Evolutionary conservation across 768 basidiomycete species (phyloP).

Genomic region (Hygrophorus russula): DNA sequence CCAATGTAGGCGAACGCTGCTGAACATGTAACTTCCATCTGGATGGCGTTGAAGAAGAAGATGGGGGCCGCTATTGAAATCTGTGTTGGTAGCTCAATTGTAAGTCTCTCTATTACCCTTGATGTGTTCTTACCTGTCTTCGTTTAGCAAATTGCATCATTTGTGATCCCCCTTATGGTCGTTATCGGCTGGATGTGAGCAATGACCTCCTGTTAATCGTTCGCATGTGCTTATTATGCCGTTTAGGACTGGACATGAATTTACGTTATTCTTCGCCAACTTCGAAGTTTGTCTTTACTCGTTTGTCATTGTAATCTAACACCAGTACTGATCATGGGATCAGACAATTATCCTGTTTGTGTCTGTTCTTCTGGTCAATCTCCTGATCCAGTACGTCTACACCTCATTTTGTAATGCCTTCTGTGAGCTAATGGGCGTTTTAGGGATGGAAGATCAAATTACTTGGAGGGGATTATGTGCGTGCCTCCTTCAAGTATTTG

Average conservation of each 20-base stretch:
- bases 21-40: constrained; percentile 78
- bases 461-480: constrained; percentile 84
- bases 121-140: neutral
- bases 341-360: constrained; percentile 80
- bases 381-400: constrained; percentile 54
- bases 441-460: constrained; percentile 80
- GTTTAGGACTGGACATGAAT: constrained; percentile 48
- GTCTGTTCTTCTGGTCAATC: constrained; percentile 80
- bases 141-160: constrained; percentile 69
- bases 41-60: constrained; percentile 74
- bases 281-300: constrained; percentile 48
- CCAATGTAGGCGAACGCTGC: constrained; percentile 58
- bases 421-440: constrained; percentile 3
- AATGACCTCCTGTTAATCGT: constrained; percentile 5
- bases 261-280: constrained; percentile 77
- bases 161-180: constrained; percentile 81
- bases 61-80: constrained; percentile 66
- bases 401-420: neutral
- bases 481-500: constrained; percentile 12
- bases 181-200: constrained; percentile 80
- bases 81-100: constrained; percentile 74
- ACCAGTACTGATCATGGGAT: neutral
- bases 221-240: constrained; percentile 1
- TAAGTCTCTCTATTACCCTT: constrained; percentile 22
- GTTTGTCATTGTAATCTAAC: neutral